Conservation (phyloP, 2,329 filamentous ascomycete species). For the Penicillium digitatum region DNA sequence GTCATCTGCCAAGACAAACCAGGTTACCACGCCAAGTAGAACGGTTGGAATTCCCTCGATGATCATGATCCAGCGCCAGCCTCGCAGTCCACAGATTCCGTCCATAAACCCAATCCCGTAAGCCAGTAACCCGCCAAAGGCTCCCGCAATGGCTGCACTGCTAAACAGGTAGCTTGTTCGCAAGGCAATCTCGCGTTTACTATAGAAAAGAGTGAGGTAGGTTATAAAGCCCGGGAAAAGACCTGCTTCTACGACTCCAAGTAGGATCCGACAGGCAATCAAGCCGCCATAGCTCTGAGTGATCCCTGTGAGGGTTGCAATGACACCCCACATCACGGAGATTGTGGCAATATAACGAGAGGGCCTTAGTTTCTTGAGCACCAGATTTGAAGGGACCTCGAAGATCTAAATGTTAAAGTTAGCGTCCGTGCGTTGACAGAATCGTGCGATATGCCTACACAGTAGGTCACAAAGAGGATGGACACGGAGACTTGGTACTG, state of each 20-base stretch:
- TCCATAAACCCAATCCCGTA: slow-evolving; percentile 72
- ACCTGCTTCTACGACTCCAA: slow-evolving; percentile 66
- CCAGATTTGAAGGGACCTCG: slow-evolving; percentile 62
- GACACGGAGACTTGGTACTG: slow-evolving; percentile 68
- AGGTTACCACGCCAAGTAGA: slow-evolving; percentile 53
- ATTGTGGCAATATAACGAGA: slow-evolving; percentile 54
- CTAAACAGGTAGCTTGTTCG: slow-evolving; percentile 68
- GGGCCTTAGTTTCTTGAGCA: slow-evolving; percentile 61
- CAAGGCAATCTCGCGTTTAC: slow-evolving; percentile 66
- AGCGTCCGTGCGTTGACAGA: background rate
- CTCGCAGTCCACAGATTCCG: slow-evolving; percentile 58
- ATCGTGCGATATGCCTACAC: slow-evolving; percentile 34
- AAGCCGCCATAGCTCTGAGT: slow-evolving; percentile 62
- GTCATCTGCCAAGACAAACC: slow-evolving; percentile 61
- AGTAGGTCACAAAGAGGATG: slow-evolving; percentile 64
- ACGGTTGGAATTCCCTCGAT: slow-evolving; percentile 56
- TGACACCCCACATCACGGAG: slow-evolving; percentile 57
- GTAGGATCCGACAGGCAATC: slow-evolving; percentile 64
- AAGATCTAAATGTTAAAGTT: slow-evolving; percentile 40
- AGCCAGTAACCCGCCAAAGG: slow-evolving; percentile 67
- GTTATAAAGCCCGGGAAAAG: slow-evolving; percentile 65
- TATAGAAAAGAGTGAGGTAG: slow-evolving; percentile 74
- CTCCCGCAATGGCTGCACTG: slow-evolving; percentile 64
- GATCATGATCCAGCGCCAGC: slow-evolving; percentile 70
- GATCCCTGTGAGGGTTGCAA: slow-evolving; percentile 56